phyloP scores from a whole-genome alignment of 768 basidiomycete species.

The Leccinum longicurvipes region DNA sequence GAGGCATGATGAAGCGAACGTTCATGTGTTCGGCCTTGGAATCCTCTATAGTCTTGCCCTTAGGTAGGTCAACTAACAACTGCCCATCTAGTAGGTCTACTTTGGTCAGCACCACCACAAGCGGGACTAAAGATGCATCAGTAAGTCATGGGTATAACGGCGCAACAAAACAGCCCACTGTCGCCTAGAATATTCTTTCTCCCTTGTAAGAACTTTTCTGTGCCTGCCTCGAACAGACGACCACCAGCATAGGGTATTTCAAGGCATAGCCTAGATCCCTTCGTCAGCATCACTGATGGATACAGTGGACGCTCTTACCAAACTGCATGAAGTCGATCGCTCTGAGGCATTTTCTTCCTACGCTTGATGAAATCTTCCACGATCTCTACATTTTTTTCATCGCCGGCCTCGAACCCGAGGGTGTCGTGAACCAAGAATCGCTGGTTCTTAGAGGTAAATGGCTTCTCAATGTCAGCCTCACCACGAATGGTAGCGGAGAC shows the following conservation, averaged over 20 bases:
- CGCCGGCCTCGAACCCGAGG: slow-evolving; percentile 15
- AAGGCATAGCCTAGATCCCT: slow-evolving; percentile 12
- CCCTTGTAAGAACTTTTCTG: slow-evolving; percentile 6
- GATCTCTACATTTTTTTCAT: slow-evolving; percentile 4
- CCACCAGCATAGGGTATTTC: slow-evolving; percentile 13
- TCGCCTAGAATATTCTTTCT: slow-evolving; percentile 7
- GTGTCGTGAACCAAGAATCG: slow-evolving; percentile 19
- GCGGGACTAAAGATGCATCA: not conserved
- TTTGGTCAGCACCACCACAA: slow-evolving; percentile 18
- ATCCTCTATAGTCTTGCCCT: not conserved
- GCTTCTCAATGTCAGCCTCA: slow-evolving; percentile 2
- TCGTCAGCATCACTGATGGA: not conserved
- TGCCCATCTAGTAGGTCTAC: slow-evolving; percentile 4
- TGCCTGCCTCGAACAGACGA: slow-evolving; percentile 12
- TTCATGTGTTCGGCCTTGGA: not conserved
- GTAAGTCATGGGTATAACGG: slow-evolving; percentile 1
- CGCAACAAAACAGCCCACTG: not conserved
- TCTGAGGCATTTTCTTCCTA: not conserved
- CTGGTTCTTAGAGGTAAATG: slow-evolving; percentile 9
- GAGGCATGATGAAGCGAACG: slow-evolving; percentile 1
- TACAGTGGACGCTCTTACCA: not conserved
- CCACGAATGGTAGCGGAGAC: slow-evolving; percentile 6
- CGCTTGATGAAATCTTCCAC: slow-evolving; percentile 3
- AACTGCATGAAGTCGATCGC: slow-evolving; percentile 13
- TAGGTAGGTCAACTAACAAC: slow-evolving; percentile 1